phyloP scores from a whole-genome alignment of 148 eudicot species.

The Agrostemma githago region DNA sequence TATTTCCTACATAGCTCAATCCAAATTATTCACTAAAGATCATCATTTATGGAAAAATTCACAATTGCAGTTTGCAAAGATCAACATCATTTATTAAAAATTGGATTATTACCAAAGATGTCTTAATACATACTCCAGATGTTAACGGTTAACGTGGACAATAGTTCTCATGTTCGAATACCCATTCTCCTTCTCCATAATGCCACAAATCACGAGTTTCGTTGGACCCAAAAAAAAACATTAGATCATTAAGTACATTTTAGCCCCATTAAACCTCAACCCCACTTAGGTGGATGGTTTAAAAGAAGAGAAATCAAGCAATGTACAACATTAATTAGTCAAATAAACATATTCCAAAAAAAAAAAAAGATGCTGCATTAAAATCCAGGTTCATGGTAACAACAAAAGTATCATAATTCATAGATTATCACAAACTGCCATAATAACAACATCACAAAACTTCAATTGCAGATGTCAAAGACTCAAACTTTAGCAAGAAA shows the following conservation, averaged over 20 bases:
- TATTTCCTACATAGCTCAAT: not conserved
- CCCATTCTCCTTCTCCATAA: too few relatives aligned
- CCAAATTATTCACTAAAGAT: not conserved
- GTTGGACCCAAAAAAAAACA: too few relatives aligned
- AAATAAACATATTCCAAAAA: not conserved
- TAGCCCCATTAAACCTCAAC: not conserved
- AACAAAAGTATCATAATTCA: not conserved
- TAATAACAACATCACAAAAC: not conserved
- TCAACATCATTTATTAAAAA: not conserved
- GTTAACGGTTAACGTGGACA: too few relatives aligned
- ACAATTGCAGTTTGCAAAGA: not conserved
- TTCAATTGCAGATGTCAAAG: not conserved
- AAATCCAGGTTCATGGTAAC: not conserved
- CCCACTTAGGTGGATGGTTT: too few relatives aligned
- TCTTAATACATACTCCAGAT: too few relatives aligned
- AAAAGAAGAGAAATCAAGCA: not conserved
- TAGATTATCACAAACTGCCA: not conserved
- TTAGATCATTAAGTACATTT: too few relatives aligned
- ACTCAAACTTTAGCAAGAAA: slow-evolving; percentile 5
- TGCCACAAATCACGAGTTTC: too few relatives aligned
- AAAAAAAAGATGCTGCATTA: not conserved
- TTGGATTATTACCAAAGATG: not conserved
- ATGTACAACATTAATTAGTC: not conserved
- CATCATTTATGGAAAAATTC: not conserved
- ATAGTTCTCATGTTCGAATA: too few relatives aligned